Conservation (phyloP, 805 yeast species). For the Metschnikowia cerradonensis region DNA sequence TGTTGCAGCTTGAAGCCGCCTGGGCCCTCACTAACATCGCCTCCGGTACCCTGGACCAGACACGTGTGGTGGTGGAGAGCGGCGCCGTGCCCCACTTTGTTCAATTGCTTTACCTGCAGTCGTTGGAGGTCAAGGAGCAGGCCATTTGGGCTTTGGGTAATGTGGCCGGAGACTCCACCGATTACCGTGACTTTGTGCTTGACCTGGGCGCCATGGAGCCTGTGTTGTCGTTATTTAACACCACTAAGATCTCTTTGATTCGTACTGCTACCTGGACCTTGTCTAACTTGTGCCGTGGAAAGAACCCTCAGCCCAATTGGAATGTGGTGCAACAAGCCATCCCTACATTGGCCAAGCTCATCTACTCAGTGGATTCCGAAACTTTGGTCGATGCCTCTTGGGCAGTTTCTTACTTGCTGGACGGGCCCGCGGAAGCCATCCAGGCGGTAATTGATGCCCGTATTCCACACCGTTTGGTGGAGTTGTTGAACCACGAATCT, state of each 20-base stretch:
- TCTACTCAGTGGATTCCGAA: constrained; percentile 87
- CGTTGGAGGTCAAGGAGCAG: constrained; percentile 93
- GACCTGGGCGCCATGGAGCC: constrained; percentile 86
- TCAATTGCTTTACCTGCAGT: constrained; percentile 69
- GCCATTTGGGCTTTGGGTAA: constrained; percentile 99
- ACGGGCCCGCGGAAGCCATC: constrained; percentile 88
- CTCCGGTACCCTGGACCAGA: constrained; percentile 87
- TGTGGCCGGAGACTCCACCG: constrained; percentile 95
- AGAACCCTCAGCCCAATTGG: constrained; percentile 97
- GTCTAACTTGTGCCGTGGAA: constrained; percentile 94
- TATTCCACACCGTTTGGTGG: constrained; percentile 91
- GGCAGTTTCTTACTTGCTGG: constrained; percentile 94
- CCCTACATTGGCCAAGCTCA: constrained; percentile 87
- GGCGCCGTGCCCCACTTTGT: constrained; percentile 94
- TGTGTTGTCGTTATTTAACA: constrained; percentile 69
- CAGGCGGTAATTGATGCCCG: constrained; percentile 97
- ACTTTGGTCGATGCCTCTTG: constrained; percentile 96
- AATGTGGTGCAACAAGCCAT: constrained; percentile 75
- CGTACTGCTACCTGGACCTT: constrained; percentile 98
- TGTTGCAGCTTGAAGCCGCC: constrained; percentile 94
- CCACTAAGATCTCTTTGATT: constrained; percentile 81
- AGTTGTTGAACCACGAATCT: constrained; percentile 77
- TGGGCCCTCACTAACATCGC: constrained; percentile 99
- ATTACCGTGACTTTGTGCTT: constrained; percentile 85
- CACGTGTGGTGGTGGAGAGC: constrained; percentile 83